Evolutionary conservation across 2,329 filamentous ascomycete genomes (phyloP), one percentile per base, ranked within the genome.

Genomic region (Xylaria polymorpha): DNA sequence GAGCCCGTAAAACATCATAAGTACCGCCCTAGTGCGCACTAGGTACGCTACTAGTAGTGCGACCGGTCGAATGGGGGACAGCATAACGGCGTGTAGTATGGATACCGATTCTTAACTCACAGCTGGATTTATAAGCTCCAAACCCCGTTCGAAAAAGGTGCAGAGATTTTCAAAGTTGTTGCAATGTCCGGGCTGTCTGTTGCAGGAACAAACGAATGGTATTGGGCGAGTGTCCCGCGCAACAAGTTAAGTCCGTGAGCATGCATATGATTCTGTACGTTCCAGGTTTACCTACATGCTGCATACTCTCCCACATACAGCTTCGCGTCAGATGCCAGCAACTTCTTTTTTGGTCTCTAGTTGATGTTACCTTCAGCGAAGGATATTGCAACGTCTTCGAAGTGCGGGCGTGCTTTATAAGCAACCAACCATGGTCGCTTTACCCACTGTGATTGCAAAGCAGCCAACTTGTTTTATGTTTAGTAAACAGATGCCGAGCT

Each of bases 81-180:
- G 32, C 9, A 4, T 22, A 18, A 29, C 25, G 25, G 25, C n/a
- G 7, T 14, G 22, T 15, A 29, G 9, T 14, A n/a, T n/a, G n/a
- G n/a, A n/a, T n/a, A 9, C 18, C 10, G 44, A 32, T 22, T 29
- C 48, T 60, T 32, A 37, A 41, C 55, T 48, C 32, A n/a, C 4
- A 15, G 18, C 18, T 61, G 61, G 61, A 70, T 70, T 70, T 70
- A 70, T 70, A 70, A 70, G 68, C 68, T 56, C 29, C 48, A 41
- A 29, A 48, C 0, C 35, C 50, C 22, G 60, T 63, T 53, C 41
- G 50, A 61, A 35, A 57, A 64, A 61, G 56, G 25, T 60, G 64
- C 63, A 67, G 59, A 50, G 29, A 37, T 41, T 46, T 20, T 10
- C 3, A 22, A 4, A 37, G 35, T 37, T 61, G 56, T 65, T 68